These are phyloP conservation scores for Trichoderma orchidacearum DNA, from an alignment of 495 filamentous ascomycete species.

Conservation along the genomic window DNA sequence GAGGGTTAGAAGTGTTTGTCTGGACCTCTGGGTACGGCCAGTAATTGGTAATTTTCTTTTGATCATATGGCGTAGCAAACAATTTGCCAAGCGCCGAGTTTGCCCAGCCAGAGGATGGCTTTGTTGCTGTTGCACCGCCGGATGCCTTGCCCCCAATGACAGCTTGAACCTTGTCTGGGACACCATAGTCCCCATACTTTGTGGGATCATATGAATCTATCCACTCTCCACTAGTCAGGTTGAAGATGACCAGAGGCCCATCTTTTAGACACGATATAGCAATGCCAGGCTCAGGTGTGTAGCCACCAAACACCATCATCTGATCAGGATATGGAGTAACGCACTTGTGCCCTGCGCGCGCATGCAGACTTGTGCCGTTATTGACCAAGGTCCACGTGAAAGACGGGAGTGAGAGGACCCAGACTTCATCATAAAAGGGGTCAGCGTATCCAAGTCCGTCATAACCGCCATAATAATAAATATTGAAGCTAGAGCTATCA, in stretches of 20 bases:
- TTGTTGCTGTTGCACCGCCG: slow-evolving; percentile 46
- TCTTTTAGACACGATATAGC: slow-evolving; percentile 31
- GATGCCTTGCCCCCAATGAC: slow-evolving; percentile 47
- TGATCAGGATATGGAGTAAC: slow-evolving; percentile 57
- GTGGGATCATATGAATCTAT: slow-evolving; percentile 46
- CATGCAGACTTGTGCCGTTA: slow-evolving; percentile 29
- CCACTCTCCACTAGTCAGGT: slow-evolving; percentile 46
- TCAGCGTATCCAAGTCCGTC: slow-evolving; percentile 26
- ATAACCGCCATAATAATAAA: slow-evolving; percentile 67
- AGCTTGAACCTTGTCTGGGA: slow-evolving; percentile 41
- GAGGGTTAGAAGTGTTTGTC: slow-evolving; percentile 20
- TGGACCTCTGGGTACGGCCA: slow-evolving; percentile 42
- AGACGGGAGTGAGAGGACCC: slow-evolving; percentile 58
- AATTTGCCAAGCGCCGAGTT: slow-evolving; percentile 33
- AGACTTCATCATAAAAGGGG: slow-evolving; percentile 49
- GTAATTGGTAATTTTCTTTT: slow-evolving; percentile 37
- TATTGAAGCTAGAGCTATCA: slow-evolving; percentile 51
- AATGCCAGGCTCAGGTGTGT: slow-evolving; percentile 9
- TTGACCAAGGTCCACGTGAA: slow-evolving; percentile 62
- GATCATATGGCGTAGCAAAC: slow-evolving; percentile 42
- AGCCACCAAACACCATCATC: slow-evolving; percentile 59
- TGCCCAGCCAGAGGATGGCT: slow-evolving; percentile 36
- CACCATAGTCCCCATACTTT: slow-evolving; percentile 41
- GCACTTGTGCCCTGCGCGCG: slow-evolving; percentile 49
- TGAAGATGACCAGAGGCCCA: slow-evolving; percentile 47